A percentile compares a stretch with the other conserved stretches of the same genome.
Conservation (phyloP, 129 eudicot species). For the Calendula officinalis region DNA sequence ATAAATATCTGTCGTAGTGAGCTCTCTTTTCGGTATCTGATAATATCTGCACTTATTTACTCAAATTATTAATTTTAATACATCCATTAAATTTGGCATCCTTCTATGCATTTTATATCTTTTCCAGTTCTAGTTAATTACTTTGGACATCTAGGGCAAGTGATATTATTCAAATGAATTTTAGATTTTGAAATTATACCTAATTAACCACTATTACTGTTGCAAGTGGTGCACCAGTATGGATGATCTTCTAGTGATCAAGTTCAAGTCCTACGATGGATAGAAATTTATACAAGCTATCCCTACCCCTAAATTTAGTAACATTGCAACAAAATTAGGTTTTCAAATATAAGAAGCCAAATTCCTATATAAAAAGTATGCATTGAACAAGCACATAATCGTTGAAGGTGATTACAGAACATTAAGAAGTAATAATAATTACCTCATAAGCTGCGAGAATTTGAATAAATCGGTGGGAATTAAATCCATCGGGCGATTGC, state of each 20-base stretch:
- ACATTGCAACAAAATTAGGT: neutral
- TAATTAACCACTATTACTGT: neutral
- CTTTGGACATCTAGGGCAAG: neutral
- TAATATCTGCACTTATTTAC: conserved; percentile 58
- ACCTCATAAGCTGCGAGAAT: conserved; percentile 98
- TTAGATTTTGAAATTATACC: no score
- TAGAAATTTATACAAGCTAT: no score
- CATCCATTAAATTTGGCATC: conserved; percentile 3
- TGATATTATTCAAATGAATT: neutral
- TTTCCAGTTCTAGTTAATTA: conserved; percentile 4
- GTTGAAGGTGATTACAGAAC: neutral
- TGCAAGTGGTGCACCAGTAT: conserved; percentile 1
- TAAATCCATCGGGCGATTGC: conserved; percentile 36
- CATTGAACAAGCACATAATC: neutral
- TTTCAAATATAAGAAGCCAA: neutral
- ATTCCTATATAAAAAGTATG: neutral
- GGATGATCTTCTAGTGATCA: no score
- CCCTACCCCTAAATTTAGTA: neutral
- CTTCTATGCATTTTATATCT: neutral
- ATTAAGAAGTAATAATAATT: neutral
- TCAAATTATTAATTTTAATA: neutral
- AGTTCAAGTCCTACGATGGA: no score
- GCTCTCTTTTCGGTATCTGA: conserved; percentile 80
- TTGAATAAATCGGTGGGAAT: conserved; percentile 58
- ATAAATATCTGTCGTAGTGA: conserved; percentile 65